phyloP scores from a whole-genome alignment of 805 yeast species.

The Tanozyma kutaoensis region DNA sequence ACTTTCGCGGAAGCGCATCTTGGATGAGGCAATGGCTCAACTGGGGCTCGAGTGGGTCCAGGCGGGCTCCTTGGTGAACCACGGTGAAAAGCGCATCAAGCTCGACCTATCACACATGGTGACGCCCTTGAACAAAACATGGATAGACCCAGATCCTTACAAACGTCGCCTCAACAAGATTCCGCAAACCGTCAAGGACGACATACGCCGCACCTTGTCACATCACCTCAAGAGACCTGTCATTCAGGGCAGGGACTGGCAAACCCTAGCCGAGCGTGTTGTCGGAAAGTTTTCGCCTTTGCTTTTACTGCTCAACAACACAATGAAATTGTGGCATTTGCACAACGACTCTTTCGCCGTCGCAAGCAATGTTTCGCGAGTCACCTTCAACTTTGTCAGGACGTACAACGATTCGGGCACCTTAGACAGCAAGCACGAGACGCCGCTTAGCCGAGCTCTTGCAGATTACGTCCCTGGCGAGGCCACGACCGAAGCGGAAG shows the following conservation, averaged over 20 bases:
- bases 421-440: too few species aligned
- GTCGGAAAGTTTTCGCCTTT: slow-evolving; percentile 41
- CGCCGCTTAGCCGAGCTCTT: too few species aligned
- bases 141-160: slow-evolving; percentile 35
- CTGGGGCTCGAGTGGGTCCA: slow-evolving; percentile 22
- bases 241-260: slow-evolving; percentile 29
- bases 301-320: slow-evolving; percentile 24
- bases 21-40: too few species aligned
- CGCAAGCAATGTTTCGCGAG: slow-evolving; percentile 21
- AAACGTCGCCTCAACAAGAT: slow-evolving; percentile 23
- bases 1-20: too few species aligned
- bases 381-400: slow-evolving; percentile 31
- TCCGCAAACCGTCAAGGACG: slow-evolving; percentile 16
- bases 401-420: slow-evolving; percentile 26
- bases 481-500: slow-evolving; percentile 23
- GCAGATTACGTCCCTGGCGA: slow-evolving; percentile 4
- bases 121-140: slow-evolving; percentile 40
- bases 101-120: slow-evolving; percentile 40
- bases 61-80: slow-evolving; percentile 33
- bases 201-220: slow-evolving; percentile 22
- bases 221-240: slow-evolving; percentile 12
- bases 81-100: slow-evolving; percentile 33
- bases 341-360: slow-evolving; percentile 3
- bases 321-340: too few species aligned
- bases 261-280: slow-evolving; percentile 32